phyloP scores from a whole-genome alignment of 2,329 filamentous ascomycete species.

The Coniochaeta hoffmannii region DNA sequence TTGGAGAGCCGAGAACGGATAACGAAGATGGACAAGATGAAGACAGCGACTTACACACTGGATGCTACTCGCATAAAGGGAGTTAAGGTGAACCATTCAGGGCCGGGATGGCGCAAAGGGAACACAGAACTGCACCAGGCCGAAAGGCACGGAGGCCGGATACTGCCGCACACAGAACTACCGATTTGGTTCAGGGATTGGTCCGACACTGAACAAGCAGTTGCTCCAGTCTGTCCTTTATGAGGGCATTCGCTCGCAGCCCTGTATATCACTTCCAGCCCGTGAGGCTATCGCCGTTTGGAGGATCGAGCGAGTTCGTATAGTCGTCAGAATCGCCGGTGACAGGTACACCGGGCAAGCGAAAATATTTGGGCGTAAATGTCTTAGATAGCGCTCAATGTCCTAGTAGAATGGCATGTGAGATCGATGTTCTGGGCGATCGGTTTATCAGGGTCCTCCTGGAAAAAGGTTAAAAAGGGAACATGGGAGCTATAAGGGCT shows the following conservation, averaged over 20 bases:
- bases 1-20: not conserved
- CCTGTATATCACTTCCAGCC: not conserved
- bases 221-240: not conserved
- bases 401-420: not conserved
- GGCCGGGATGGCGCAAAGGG: not conserved
- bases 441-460: not conserved
- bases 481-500: not conserved
- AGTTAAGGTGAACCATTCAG: not conserved
- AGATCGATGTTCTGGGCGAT: not conserved
- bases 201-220: not conserved
- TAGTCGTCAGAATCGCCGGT: not conserved
- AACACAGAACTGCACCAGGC: not conserved
- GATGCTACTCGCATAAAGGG: constrained; percentile 18
- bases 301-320: not conserved
- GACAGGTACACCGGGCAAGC: not conserved
- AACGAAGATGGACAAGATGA: not conserved
- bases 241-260: not conserved
- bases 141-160: not conserved
- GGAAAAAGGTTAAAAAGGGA: not conserved
- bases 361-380: not conserved
- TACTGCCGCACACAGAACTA: not conserved
- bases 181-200: not conserved
- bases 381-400: too few species aligned
- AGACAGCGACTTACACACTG: constrained; percentile 18
- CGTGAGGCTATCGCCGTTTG: not conserved